Evolutionary conservation across 202 grass and related monocot genomes (phyloP).

Genomic region (Panicum virgatum): DNA sequence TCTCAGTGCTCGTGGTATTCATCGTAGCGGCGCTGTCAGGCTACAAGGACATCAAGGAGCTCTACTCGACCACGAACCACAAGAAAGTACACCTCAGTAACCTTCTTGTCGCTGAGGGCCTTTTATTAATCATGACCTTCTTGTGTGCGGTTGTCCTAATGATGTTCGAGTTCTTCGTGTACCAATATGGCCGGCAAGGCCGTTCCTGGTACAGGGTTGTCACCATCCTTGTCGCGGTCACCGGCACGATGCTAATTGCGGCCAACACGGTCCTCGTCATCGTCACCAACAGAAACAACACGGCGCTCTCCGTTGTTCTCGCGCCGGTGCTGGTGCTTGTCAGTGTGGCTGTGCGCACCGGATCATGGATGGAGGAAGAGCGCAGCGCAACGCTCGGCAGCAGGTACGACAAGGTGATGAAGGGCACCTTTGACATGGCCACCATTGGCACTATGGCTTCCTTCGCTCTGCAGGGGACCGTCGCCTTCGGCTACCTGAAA

Average conservation of each 20-base stretch:
- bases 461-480: constrained; percentile 25
- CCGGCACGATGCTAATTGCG: constrained; percentile 15
- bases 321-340: background rate
- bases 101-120: background rate
- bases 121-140: constrained; percentile 36
- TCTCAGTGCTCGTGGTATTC: constrained; percentile 13
- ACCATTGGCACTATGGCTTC: background rate
- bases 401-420: background rate
- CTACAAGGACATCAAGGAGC: constrained; percentile 40
- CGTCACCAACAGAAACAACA: constrained; percentile 14
- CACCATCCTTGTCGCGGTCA: constrained; percentile 11
- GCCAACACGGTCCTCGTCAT: constrained; percentile 22
- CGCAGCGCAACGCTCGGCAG: background rate
- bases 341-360: background rate
- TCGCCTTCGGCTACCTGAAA: constrained; percentile 41
- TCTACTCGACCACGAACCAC: constrained; percentile 7
- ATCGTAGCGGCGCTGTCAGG: background rate
- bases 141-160: constrained; percentile 1
- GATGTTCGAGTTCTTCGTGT: constrained; percentile 12
- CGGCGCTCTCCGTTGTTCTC: background rate
- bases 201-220: background rate
- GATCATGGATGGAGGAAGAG: background rate
- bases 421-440: constrained; percentile 29
- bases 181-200: background rate
- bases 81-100: constrained; percentile 6